Base-by-base conservation (phyloP, 2,329 filamentous ascomycete species). In the Cladophialophora bantiana region DNA sequence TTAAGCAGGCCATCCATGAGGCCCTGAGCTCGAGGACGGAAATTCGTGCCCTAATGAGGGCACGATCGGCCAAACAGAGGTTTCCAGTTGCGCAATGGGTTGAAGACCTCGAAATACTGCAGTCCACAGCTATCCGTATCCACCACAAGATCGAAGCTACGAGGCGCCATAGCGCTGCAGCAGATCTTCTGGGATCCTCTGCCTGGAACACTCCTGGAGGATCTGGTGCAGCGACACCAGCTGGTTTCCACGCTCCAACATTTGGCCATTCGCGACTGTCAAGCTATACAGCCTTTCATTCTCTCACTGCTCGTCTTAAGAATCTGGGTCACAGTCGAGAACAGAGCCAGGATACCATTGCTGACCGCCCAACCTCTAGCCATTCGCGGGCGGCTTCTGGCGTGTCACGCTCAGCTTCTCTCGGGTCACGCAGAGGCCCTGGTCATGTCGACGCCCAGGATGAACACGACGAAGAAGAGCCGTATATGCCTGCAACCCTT, bases 11-110 rank as follows among this genome's bases (percentile, higher is more conserved):
- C 12, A 89, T 90, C 68, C 78, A 85, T n/a, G 83, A 83, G 59
- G 88, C 88, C 1, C 75, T 90, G 62, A 84, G 81, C 61, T 88
- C 86, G 1, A 85, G 85, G 70, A 77, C 78, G 13, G 80, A 85
- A 40, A 84, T 84, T 32, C 80, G 88, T 62, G 85, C 85, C 0
- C 81, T 85, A 72, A 90, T 90, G 88, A 83, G 88, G 74, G 88
- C 88, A 45, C 82, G 86, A 65, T 88, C 86, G 20, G 86, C 86
- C 4, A 86, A 87, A 71, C 88, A 90, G 73, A 83, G 88, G 35
- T 90, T 90, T 78, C 88, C 88, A 15, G 87, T 90, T 13, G 85
- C 85, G 3, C 86, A 89, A 73, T 90, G 88, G 88, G 82, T 89
- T 59, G 85, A 89, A 72, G 86, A 88, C 68, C 78, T 90, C 9